Evolutionary conservation across 2,329 filamentous ascomycete species (phyloP).

Genomic region (Penicillium thymicola): DNA sequence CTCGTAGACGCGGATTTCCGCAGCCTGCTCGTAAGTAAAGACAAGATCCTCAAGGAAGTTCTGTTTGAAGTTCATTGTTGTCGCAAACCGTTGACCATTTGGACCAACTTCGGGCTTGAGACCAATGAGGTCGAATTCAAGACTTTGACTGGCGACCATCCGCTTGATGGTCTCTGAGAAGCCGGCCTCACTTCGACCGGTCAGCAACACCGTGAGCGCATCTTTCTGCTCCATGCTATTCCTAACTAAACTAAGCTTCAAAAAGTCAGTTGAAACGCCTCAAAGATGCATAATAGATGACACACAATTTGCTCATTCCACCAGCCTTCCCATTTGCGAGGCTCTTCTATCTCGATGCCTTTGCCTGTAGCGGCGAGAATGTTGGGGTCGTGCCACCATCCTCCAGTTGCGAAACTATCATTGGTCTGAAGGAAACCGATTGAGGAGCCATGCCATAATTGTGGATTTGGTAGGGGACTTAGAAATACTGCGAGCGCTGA

Average conservation of each 20-base stretch:
- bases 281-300: conserved; percentile 24
- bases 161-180: conserved; percentile 78
- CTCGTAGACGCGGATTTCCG: conserved; percentile 72
- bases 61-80: conserved; percentile 92
- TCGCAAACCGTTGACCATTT: conserved; percentile 70
- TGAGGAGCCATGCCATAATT: conserved; percentile 77
- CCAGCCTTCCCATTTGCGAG: conserved; percentile 82
- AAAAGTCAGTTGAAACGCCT: conserved; percentile 19
- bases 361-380: conserved; percentile 84
- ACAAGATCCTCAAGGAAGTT: conserved; percentile 74
- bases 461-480: conserved; percentile 82
- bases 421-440: conserved; percentile 73
- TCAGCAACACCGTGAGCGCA: conserved; percentile 79
- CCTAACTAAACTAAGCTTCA: conserved; percentile 65
- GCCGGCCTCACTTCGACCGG: conserved; percentile 73
- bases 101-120: conserved; percentile 84
- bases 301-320: conserved; percentile 88
- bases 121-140: conserved; percentile 84
- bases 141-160: conserved; percentile 71
- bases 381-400: conserved; percentile 94
- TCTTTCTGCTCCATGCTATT: conserved; percentile 82
- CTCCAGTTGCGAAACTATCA: conserved; percentile 75
- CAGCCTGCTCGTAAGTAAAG: conserved; percentile 77
- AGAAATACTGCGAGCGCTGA: conserved; percentile 65
- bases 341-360: conserved; percentile 77